Evolutionary conservation across 2,329 filamentous ascomycete genomes (phyloP).

Genomic region (Diplodia intermedia): DNA sequence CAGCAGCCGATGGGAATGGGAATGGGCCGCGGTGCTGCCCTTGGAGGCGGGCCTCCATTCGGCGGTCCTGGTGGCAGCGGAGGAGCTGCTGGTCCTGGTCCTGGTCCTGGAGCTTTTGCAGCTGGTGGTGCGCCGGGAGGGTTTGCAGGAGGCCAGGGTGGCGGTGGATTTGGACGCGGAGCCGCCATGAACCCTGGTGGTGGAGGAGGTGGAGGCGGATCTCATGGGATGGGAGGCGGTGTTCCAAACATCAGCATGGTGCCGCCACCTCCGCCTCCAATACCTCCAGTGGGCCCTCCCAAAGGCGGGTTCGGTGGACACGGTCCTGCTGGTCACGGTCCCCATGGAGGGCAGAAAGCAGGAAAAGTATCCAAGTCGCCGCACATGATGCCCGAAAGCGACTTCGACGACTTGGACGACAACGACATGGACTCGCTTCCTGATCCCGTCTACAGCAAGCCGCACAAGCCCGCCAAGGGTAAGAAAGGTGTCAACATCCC

Average conservation of each 20-base stretch:
- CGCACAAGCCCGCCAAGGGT: neutral
- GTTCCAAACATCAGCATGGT: neutral
- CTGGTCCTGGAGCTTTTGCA: neutral
- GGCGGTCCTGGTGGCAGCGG: neutral
- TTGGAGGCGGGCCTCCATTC: neutral
- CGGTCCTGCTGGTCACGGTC: neutral
- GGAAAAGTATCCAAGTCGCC: neutral
- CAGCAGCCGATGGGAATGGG: too few species aligned
- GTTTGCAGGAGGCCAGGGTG: too few species aligned
- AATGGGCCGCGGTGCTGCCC: neutral
- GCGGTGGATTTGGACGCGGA: too few species aligned
- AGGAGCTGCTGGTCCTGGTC: slow-evolving; percentile 1
- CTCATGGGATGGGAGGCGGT: neutral
- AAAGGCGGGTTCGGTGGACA: neutral
- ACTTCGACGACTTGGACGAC: neutral
- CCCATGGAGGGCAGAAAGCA: neutral
- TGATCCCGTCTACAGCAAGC: neutral
- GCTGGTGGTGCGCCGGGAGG: neutral
- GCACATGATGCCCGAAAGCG: neutral
- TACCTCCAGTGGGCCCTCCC: neutral
- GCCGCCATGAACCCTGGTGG: neutral
- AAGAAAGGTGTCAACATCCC: neutral
- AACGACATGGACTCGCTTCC: neutral
- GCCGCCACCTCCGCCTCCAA: neutral
- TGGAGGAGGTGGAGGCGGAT: neutral